Evolutionary conservation across 1,284 basidiomycete species (phyloP).

Genomic region (Boletus subluridellus): DNA sequence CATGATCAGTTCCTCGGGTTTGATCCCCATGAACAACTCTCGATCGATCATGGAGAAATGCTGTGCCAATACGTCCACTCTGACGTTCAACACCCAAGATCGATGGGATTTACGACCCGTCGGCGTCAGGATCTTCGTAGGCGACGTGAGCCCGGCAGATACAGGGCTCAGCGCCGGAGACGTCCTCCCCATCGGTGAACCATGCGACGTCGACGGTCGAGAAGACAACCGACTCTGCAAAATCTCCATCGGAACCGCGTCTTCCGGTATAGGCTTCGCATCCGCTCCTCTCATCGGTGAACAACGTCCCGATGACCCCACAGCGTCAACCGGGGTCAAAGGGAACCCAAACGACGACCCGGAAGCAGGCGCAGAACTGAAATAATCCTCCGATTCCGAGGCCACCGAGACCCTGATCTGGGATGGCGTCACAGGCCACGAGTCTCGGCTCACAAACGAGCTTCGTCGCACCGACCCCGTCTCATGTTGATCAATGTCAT

Average conservation of each 20-base stretch:
- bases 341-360: conserved; percentile 18
- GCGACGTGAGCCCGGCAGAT: conserved; percentile 33
- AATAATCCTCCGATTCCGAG: conserved; percentile 25
- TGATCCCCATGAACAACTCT: conserved; percentile 78
- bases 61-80: conserved; percentile 64
- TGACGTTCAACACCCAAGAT: conserved; percentile 63
- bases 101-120: conserved; percentile 45
- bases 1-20: conserved; percentile 78
- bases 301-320: conserved; percentile 10
- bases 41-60: conserved; percentile 87
- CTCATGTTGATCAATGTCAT: conserved; percentile 38
- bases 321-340: conserved; percentile 15
- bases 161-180: conserved; percentile 15
- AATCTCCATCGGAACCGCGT: conserved; percentile 64
- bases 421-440: conserved; percentile 22
- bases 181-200: conserved; percentile 21
- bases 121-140: conserved; percentile 28
- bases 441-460: conserved; percentile 7
- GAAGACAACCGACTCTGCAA: conserved; percentile 54
- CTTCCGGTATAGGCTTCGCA: conserved; percentile 53
- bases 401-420: conserved; percentile 22
- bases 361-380: conserved; percentile 21
- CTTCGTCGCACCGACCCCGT: conserved; percentile 22
- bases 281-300: conserved; percentile 39
- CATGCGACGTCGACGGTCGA: conserved; percentile 36